Evolutionary conservation across 2,329 filamentous ascomycete genomes (phyloP), one percentile per base, ranked within the genome.

Genomic region (Diaporthe sp.): DNA sequence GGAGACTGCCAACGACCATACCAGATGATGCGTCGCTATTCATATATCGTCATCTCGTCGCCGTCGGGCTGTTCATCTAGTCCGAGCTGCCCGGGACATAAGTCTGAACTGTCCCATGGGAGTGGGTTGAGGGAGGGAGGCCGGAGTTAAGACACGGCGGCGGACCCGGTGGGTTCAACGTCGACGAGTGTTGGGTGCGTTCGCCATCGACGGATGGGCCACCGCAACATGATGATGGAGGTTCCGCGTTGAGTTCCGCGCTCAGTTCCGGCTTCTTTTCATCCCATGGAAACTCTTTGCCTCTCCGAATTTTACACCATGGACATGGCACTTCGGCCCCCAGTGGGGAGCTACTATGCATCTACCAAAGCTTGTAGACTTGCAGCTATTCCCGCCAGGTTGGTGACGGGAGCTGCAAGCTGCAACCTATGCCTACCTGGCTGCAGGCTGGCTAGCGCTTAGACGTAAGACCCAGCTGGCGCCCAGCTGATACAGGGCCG

Each of bases 161-260:
- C 42, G 17, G 39, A 19, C 57, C 31, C 51, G 31, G 57, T 60
- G 19, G 1, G 19, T 4, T n/a, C 31, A 22, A 60, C 10, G 9
- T 60, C 31, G 19, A 60, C 31, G 31, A 39, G 31, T 4, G 7
- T 3, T 58, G 28, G 57, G 31, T 13, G n/a, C 3, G 2, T 19
- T 13, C 57, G 9, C 8, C 17, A 13, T 4, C 25, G 60, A 65
- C 17, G 25, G 17, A 7, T 8, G 25, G 17, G 12, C 12, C 60
- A 22, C 4, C 12, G 25, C 4, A 7, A 46, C 4, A 12, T 19
- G 25, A 39, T 3, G 15, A 19, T 2, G 7, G 10, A 6, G 17
- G 37, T 46, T 46, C 60, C 60, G 39, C 57, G 34, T 61, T 15
- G 57, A n/a, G 19, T 65, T 65, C 61, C 61, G 61, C 25, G 61